Evolutionary conservation across 768 basidiomycete genomes (phyloP).

Genomic region (Artomyces pyxidatus): DNA sequence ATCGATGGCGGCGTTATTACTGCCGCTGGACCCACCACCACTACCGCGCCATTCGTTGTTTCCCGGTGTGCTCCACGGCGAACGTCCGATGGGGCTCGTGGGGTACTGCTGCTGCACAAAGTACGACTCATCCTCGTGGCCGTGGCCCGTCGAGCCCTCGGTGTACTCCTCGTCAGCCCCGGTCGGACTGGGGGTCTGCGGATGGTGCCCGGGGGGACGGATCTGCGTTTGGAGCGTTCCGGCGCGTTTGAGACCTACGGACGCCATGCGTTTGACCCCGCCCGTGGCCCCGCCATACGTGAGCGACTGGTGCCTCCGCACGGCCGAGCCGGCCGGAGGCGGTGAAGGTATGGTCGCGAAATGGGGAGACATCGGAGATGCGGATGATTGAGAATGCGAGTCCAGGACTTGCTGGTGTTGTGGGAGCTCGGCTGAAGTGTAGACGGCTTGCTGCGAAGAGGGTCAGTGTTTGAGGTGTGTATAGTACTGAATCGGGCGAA

Average conservation of each 20-base stretch:
- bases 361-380: slow-evolving; percentile 59
- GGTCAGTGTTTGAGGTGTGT: slow-evolving; percentile 5
- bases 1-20: slow-evolving; percentile 42
- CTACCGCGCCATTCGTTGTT: slow-evolving; percentile 53
- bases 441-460: not conserved
- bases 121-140: slow-evolving; percentile 54
- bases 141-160: slow-evolving; percentile 44
- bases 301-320: slow-evolving; percentile 74
- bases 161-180: slow-evolving; percentile 54
- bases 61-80: slow-evolving; percentile 57
- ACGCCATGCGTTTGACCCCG: slow-evolving; percentile 37
- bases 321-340: slow-evolving; percentile 46
- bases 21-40: slow-evolving; percentile 22
- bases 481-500: slow-evolving; percentile 22
- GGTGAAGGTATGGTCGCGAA: slow-evolving; percentile 58
- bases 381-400: slow-evolving; percentile 35
- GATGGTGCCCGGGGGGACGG: slow-evolving; percentile 29
- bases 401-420: slow-evolving; percentile 46
- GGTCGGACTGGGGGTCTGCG: slow-evolving; percentile 36
- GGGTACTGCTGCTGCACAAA: slow-evolving; percentile 36
- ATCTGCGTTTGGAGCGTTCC: slow-evolving; percentile 57
- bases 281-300: slow-evolving; percentile 59
- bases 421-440: slow-evolving; percentile 11
- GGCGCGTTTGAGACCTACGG: slow-evolving; percentile 57
- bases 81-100: slow-evolving; percentile 51